Evolutionary conservation across 2,329 filamentous ascomycete species (phyloP).

Genomic region (Colletotrichum theobromicola): DNA sequence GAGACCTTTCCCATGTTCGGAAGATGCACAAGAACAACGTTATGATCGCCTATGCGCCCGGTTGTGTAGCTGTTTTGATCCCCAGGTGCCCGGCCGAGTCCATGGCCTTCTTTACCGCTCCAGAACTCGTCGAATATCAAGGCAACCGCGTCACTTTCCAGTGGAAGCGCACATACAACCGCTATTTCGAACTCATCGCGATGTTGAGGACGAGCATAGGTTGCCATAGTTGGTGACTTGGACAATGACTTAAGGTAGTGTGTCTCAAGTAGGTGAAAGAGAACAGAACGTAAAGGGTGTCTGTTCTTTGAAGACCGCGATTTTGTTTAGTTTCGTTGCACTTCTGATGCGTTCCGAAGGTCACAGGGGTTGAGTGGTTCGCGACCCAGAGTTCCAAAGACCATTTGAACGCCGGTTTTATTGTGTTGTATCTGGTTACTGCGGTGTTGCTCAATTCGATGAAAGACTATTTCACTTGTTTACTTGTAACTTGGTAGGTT

Average conservation of each 20-base stretch:
- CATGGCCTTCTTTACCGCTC: constrained; percentile 1
- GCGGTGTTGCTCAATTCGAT: no score
- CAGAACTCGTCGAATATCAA: background rate
- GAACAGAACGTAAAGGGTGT: accelerated
- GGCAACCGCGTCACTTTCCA: background rate
- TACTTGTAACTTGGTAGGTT: background rate
- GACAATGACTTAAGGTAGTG: background rate
- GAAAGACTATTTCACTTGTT: accelerated
- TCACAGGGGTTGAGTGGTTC: accelerated
- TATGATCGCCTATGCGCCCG: constrained; percentile 27
- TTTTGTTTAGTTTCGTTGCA: accelerated
- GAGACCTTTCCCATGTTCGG: constrained; percentile 31
- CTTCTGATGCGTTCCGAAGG: accelerated
- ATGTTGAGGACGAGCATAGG: background rate
- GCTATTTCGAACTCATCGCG: background rate
- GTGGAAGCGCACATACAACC: background rate
- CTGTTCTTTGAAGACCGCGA: accelerated
- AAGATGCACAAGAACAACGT: constrained; percentile 34
- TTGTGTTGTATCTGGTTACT: background rate
- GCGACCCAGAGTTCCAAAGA: background rate
- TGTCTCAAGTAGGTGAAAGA: accelerated
- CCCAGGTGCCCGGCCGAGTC: constrained; percentile 27
- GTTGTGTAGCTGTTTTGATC: constrained; percentile 34
- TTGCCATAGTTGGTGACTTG: background rate
- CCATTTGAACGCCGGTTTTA: background rate